Conservation (phyloP, 2,329 filamentous ascomycete genomes). For the Laburnicola sp. region DNA sequence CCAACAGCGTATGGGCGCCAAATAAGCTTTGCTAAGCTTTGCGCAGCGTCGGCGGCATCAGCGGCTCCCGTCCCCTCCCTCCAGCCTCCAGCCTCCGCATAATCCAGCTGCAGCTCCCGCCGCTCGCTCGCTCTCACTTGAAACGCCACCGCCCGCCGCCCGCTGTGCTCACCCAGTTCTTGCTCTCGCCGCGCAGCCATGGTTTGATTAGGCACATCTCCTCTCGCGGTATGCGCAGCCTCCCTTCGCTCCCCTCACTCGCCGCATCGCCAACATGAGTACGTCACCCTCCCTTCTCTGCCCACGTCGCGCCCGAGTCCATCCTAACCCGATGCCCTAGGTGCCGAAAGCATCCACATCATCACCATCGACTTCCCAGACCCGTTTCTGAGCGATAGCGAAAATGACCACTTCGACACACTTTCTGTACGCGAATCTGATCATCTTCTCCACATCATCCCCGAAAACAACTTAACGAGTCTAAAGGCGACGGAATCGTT, state of each 20-base stretch:
- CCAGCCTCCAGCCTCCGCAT: constrained; percentile 26
- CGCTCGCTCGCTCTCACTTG: constrained; percentile 1
- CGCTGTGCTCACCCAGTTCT: too few species aligned
- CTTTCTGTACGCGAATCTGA: constrained; percentile 21
- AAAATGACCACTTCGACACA: constrained; percentile 38
- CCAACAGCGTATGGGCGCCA: not conserved
- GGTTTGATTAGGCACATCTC: not conserved
- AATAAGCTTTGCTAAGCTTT: constrained; percentile 37
- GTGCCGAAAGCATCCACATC: constrained; percentile 40
- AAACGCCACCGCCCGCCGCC: too few species aligned
- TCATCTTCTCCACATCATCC: not conserved
- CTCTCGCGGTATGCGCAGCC: constrained; percentile 21
- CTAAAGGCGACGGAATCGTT: constrained; percentile 36
- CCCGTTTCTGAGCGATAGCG: constrained; percentile 30
- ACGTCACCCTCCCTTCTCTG: constrained; percentile 28
- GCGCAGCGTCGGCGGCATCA: constrained; percentile 13
- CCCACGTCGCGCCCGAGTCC: not conserved
- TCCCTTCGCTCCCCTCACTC: constrained; percentile 12
- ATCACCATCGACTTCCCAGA: constrained; percentile 45
- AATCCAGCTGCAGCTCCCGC: not conserved
- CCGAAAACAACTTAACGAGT: not conserved
- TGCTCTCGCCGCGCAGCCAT: too few species aligned
- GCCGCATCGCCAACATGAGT: constrained; percentile 44
- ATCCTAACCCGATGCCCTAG: constrained; percentile 26
- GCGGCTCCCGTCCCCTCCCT: constrained; percentile 15